phyloP scores from a whole-genome alignment of 2,329 filamentous ascomycete genomes.

The Huntiella abstrusa region DNA sequence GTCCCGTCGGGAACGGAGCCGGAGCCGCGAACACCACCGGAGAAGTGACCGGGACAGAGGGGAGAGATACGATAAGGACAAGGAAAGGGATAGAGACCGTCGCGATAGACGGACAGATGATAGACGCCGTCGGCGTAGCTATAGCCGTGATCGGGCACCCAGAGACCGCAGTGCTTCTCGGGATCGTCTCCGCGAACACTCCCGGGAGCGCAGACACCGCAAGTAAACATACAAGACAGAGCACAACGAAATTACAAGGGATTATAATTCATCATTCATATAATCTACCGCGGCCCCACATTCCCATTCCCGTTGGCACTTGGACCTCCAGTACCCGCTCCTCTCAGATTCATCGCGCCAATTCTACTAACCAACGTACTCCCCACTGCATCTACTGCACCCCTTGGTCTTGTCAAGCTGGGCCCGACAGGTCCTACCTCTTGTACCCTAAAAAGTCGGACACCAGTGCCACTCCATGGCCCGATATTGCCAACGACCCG shows the following conservation, averaged over 20 bases:
- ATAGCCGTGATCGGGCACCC: neutral
- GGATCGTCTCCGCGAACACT: too few species aligned
- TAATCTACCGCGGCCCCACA: neutral
- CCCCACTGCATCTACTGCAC: conserved; percentile 83
- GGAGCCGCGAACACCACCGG: neutral
- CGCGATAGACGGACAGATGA: too few species aligned
- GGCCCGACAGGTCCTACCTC: conserved; percentile 65
- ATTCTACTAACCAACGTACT: conserved; percentile 78
- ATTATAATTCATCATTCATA: neutral
- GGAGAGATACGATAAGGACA: neutral
- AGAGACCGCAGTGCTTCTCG: too few species aligned
- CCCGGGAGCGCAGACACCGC: too few species aligned
- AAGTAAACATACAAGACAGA: too few species aligned
- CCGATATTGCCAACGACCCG: conserved; percentile 62
- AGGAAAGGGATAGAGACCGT: neutral
- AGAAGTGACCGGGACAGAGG: neutral
- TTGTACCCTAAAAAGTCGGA: conserved; percentile 79
- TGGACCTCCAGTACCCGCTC: conserved; percentile 14
- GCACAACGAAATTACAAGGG: too few species aligned
- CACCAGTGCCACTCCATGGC: conserved; percentile 68
- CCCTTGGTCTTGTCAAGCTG: conserved; percentile 64
- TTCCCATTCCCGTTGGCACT: neutral
- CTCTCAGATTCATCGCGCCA: conserved; percentile 56
- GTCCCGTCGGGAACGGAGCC: neutral
- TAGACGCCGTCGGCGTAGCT: neutral